A percentile compares a stretch with the other conserved stretches of the same genome.
These are phyloP conservation scores for Penicillium manginii DNA, from an alignment of 495 filamentous ascomycete species.

Conservation along the genomic window DNA sequence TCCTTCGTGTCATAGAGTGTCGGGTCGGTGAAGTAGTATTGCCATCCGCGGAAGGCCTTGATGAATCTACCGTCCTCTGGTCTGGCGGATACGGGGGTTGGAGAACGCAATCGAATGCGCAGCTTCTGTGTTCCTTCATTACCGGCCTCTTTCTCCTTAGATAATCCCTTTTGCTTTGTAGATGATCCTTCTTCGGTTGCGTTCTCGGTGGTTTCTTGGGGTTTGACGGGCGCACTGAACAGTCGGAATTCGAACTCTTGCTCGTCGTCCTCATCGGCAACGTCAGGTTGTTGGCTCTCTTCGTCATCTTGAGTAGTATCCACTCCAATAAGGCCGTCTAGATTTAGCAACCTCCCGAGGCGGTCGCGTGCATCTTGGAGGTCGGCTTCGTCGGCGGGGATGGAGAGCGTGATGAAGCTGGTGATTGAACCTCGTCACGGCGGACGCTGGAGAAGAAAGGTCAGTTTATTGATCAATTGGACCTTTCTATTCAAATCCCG, in stretches of 20 bases:
- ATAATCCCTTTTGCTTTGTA: slow-evolving; percentile 1
- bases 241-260: slow-evolving; percentile 54
- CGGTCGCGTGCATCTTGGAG: slow-evolving; percentile 41
- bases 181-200: not conserved
- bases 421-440: slow-evolving; percentile 46
- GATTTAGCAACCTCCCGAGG: slow-evolving; percentile 45
- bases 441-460: slow-evolving; percentile 36
- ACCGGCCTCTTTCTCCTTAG: not conserved
- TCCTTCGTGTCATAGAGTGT: slow-evolving; percentile 24
- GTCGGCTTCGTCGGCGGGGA: slow-evolving; percentile 39
- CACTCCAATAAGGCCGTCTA: slow-evolving; percentile 30
- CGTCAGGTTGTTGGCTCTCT: not conserved
- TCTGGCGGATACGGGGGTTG: slow-evolving; percentile 34
- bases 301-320: slow-evolving; percentile 5
- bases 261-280: slow-evolving; percentile 41
- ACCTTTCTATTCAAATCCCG: not conserved
- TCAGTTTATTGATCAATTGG: slow-evolving; percentile 11
- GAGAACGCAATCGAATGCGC: slow-evolving; percentile 47
- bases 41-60: slow-evolving; percentile 50
- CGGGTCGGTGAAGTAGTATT: slow-evolving; percentile 47
- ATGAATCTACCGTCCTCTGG: slow-evolving; percentile 42
- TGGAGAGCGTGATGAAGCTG: slow-evolving; percentile 35
- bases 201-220: slow-evolving; percentile 11
- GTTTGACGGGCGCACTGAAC: slow-evolving; percentile 41
- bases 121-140: slow-evolving; percentile 38